Percentiles rank a stretch among this genome's conserved stretches.
Conservation (phyloP, 495 filamentous ascomycete species). For the Aspergillus hancockii region DNA sequence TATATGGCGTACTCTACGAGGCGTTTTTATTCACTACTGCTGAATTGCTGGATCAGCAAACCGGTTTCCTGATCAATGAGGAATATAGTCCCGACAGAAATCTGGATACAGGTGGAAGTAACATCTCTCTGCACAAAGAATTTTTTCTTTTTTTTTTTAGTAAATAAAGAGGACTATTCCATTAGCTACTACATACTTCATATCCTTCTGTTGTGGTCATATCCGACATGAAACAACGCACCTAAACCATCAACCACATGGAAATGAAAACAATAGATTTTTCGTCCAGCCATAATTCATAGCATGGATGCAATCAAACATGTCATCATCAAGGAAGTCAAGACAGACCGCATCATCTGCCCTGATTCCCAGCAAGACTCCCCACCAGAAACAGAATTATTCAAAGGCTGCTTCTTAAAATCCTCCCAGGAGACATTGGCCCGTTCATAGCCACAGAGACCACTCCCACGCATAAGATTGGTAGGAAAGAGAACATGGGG, state of each 20-base stretch:
- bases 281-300: background rate
- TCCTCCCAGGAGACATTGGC: conserved; percentile 18
- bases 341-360: background rate
- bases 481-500: conserved; percentile 49
- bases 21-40: background rate
- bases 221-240: too few relatives aligned
- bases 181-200: background rate
- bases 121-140: conserved; percentile 10
- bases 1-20: background rate
- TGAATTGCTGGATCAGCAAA: background rate
- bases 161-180: too few relatives aligned
- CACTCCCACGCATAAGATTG: conserved; percentile 33
- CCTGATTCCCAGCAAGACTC: background rate
- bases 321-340: background rate
- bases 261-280: background rate
- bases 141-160: background rate
- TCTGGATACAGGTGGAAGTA: conserved; percentile 10
- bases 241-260: background rate
- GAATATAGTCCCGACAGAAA: background rate
- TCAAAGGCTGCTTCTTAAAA: conserved; percentile 16
- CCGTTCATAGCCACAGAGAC: conserved; percentile 34
- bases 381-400: background rate
- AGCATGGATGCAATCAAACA: background rate
- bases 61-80: background rate
- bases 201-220: too few relatives aligned